Base-by-base conservation (phyloP, 495 filamentous ascomycete genomes). In the Penicillium verhagenii region DNA sequence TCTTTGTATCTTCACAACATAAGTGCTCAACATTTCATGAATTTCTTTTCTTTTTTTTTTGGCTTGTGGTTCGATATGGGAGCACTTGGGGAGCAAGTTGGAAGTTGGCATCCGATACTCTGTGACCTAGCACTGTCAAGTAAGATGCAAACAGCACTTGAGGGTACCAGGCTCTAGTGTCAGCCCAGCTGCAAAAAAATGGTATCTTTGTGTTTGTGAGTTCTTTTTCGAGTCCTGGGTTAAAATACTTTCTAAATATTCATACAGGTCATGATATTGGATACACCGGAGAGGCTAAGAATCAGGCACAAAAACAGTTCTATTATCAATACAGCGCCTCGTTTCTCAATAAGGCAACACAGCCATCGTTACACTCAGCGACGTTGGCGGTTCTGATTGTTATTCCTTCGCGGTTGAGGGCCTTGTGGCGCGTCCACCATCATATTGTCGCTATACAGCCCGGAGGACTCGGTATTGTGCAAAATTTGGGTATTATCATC, bases 361-460 rank as follows among this genome's bases (percentile, higher is more conserved):
- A 14, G 14, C 33, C 4, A n/a, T 35, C 33, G 25, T 39, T 7
- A 39, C 29, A 8, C 45, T 3, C 1, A 7, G 6, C n/a, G 6
- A 47, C 65, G 65, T 19, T 57, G 39, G 48, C 47, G 60, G 7
- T 61, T 56, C 19, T 63, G 59, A 45, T 66, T 63, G 18, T 61
- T 64, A 2, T 56, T 52, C 19, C 54, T 60, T 28, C 56, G 64
- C 10, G 29, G 39, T 25, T 10, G n/a, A n/a, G n/a, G n/a, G n/a
- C n/a, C n/a, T n/a, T n/a, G 43, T 9, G 73, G 72, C 25, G 65
- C 58, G 61, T 78, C 73, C 7, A 72, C 65, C 69, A 73, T 72
- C 71, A 78, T 78, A 49, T 71, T 47, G 47, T 78, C 75, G 55
- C 75, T 73, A 56, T 76, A 74, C 6, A 72, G 64, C 0, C 69